phyloP scores from a whole-genome alignment of 441 rosid genomes.

The Gossypium davidsonii region DNA sequence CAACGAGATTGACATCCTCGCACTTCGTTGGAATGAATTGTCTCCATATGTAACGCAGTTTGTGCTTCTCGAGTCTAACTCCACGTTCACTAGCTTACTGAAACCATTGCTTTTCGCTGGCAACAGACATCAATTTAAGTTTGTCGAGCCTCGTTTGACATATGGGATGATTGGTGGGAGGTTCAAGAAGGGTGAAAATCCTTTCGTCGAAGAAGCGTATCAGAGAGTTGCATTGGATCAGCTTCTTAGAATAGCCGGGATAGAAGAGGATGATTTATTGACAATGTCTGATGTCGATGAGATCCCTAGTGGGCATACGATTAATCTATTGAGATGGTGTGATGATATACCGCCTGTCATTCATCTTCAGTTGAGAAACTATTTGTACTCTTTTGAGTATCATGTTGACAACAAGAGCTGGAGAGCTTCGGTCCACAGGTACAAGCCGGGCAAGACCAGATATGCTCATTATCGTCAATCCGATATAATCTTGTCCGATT shows the following conservation, averaged over 20 bases:
- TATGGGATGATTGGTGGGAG: conserved; percentile 79
- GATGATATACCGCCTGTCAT: conserved; percentile 59
- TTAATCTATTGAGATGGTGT: conserved; percentile 85
- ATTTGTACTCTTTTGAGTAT: conserved; percentile 75
- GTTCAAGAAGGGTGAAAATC: conserved; percentile 77
- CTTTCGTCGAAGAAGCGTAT: conserved; percentile 79
- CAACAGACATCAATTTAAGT: conserved; percentile 49
- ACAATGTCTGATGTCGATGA: conserved; percentile 94
- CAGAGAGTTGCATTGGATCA: conserved; percentile 79
- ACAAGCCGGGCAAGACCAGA: conserved; percentile 50
- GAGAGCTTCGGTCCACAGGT: conserved; percentile 79
- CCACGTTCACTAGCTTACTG: conserved; percentile 68
- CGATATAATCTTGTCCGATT: conserved; percentile 52
- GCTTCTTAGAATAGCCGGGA: conserved; percentile 66
- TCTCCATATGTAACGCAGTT: conserved; percentile 75
- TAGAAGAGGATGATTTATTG: conserved; percentile 83
- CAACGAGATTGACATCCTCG: conserved; percentile 68
- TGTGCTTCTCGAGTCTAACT: conserved; percentile 88
- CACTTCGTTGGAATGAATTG: conserved; percentile 80
- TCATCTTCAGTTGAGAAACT: conserved; percentile 74
- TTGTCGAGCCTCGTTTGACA: conserved; percentile 66
- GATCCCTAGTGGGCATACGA: conserved; percentile 87
- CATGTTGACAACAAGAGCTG: conserved; percentile 68
- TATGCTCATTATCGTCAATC: conserved; percentile 80
- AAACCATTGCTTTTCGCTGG: conserved; percentile 57